Percentiles rank a stretch among this genome's conserved stretches.
Evolutionary conservation across 208 protist species (phyloP).

Genomic region (Strigomonas galati): DNA sequence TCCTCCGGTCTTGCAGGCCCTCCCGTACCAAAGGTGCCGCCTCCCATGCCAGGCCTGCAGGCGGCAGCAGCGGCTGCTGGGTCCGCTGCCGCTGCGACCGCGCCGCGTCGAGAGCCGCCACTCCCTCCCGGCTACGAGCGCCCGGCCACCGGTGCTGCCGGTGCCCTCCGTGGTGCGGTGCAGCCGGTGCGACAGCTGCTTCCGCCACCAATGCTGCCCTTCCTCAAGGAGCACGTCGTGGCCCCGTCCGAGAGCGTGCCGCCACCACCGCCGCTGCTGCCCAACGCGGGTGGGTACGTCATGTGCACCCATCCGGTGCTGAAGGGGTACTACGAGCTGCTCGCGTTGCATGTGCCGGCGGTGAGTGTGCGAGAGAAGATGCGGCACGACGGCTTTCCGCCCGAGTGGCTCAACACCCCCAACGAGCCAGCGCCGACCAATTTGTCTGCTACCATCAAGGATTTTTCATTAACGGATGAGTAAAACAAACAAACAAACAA

Average conservation of each 20-base stretch:
- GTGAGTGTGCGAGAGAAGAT: conserved; percentile 55
- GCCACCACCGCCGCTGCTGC: conserved; percentile 39
- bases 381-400: conserved; percentile 46
- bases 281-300: conserved; percentile 19
- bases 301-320: conserved; percentile 53
- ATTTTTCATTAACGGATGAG: conserved; percentile 1
- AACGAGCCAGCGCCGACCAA: conserved; percentile 36
- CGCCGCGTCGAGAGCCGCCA: too few relatives aligned
- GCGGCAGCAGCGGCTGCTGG: not conserved
- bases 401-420: conserved; percentile 62
- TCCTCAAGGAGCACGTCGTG: not conserved
- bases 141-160: too few relatives aligned
- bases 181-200: too few relatives aligned
- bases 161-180: too few relatives aligned
- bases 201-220: not conserved
- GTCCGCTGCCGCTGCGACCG: too few relatives aligned
- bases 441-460: conserved; percentile 20
- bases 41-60: too few relatives aligned
- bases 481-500: conserved; percentile 8
- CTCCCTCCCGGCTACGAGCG: too few relatives aligned
- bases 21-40: too few relatives aligned
- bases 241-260: too few relatives aligned
- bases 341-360: conserved; percentile 41
- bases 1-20: too few relatives aligned
- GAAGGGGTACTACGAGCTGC: conserved; percentile 65